Base-by-base conservation (phyloP, 1,284 basidiomycete genomes). In the Cystobasidiaceae sp. region DNA sequence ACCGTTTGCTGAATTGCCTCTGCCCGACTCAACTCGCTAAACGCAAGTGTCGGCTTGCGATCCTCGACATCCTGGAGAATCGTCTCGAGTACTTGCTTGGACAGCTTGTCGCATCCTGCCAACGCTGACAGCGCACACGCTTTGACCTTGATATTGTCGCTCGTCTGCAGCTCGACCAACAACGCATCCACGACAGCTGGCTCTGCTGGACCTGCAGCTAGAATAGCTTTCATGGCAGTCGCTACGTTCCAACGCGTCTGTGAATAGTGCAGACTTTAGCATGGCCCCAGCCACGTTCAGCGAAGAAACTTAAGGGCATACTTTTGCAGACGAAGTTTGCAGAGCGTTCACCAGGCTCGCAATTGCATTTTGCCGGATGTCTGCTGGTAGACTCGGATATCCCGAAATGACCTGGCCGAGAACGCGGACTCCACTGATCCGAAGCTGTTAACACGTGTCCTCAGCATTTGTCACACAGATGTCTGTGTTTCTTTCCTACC, bases 171-270 rank as follows among this genome's bases (percentile, higher is more conserved):
- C 13, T 13, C 27, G 4, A 5, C 27, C 6, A 52, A 15, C 6
- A 52, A 37, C 17, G 32, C 33, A 8, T 52, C 2, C 5, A 52
- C 33, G 33, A 37, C 41, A 25, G 9, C 17, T 23, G 33, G n/a
- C 25, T 52, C 50, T 17, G 33, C 17, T 23, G 11, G 15, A 30
- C 41, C 41, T 5, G 50, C 50, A n/a, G n/a, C 6, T 17, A 52
- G 37, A 2, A 52, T 32, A 8, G 25, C 25, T n/a, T 33, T 52
- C 32, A 52, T 34, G 1, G 50, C 50, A 17, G n/a, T 13, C 23
- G 50, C 50, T 34, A 37, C 50, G 50, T 52, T 52, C 50, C 50
- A 52, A 15, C 41, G 50, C 9, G 50, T n/a, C 50, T 52, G 50
- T 37, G n/a, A 9, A 17, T 9, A 23, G 32, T 8, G 1, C 41